phyloP scores from a whole-genome alignment of 768 basidiomycete genomes.

The Cyclocybe cylindracea region DNA sequence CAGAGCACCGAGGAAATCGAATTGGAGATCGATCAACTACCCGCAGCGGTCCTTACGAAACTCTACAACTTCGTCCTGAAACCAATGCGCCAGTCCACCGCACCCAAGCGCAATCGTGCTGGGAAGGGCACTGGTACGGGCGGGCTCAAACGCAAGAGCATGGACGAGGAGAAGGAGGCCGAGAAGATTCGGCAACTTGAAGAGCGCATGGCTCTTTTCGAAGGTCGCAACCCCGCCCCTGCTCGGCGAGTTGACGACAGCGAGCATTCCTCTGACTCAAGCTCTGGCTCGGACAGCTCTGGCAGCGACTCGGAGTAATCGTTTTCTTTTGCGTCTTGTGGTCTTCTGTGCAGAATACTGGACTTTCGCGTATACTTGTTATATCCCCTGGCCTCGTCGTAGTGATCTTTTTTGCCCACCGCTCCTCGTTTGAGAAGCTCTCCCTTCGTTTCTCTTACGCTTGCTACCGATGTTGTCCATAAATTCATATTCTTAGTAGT shows the following conservation, averaged over 20 bases:
- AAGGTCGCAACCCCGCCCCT: conserved; percentile 40
- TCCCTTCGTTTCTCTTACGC: conserved; percentile 19
- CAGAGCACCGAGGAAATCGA: conserved; percentile 98
- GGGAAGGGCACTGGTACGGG: conserved; percentile 87
- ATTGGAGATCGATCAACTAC: conserved; percentile 93
- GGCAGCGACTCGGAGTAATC: conserved; percentile 81
- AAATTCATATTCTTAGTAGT: conserved; percentile 21
- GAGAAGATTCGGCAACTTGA: conserved; percentile 94
- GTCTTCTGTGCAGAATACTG: conserved; percentile 15
- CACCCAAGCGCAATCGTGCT: conserved; percentile 58
- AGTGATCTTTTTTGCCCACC: conserved; percentile 25
- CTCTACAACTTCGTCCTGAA: conserved; percentile 95
- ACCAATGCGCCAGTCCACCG: conserved; percentile 65
- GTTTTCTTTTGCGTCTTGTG: conserved; percentile 17
- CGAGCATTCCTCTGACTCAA: conserved; percentile 79
- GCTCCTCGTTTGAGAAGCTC: conserved; percentile 13
- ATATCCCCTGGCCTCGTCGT: conserved; percentile 25
- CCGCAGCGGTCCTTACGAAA: conserved; percentile 83
- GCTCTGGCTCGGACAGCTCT: conserved; percentile 77
- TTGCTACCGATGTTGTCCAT: conserved; percentile 31
- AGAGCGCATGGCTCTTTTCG: conserved; percentile 83
- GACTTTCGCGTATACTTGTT: conserved; percentile 13
- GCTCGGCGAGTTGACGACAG: conserved; percentile 53
- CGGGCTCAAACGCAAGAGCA: conserved; percentile 89
- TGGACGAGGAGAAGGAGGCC: conserved; percentile 96